Evolutionary conservation across 2,329 filamentous ascomycete species (phyloP).

Genomic region (Penicillium sp.): DNA sequence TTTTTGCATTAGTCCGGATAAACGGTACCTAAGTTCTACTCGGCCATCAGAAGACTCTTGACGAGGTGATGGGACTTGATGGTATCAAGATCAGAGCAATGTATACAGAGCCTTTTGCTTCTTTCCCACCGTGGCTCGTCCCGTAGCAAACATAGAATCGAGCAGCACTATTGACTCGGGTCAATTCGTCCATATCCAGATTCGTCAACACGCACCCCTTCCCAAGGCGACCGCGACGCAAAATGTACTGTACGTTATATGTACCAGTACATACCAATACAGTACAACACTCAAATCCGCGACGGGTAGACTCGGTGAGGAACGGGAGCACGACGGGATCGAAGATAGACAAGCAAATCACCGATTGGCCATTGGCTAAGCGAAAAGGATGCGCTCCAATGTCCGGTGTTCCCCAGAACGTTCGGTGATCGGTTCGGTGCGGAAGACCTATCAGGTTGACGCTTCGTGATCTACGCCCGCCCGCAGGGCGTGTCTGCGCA

Average conservation of each 20-base stretch:
- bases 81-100: not conserved
- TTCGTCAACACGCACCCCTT: no score
- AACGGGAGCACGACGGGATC: not conserved
- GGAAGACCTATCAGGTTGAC: constrained; percentile 5
- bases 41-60: not conserved
- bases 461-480: constrained; percentile 2
- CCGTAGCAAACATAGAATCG: no score
- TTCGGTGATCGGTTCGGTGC: constrained; percentile 12
- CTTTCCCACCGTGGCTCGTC: no score
- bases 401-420: not conserved
- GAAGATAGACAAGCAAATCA: not conserved
- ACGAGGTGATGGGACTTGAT: not conserved
- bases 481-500: not conserved
- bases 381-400: not conserved
- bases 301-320: constrained; percentile 1
- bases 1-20: not conserved
- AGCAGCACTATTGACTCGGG: no score
- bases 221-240: no score
- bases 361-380: not conserved
- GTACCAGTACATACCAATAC: constrained; percentile 1
- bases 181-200: no score
- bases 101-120: no score
- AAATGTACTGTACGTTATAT: not conserved
- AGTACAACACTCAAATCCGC: not conserved
- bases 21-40: not conserved